Conservation (phyloP, 1,284 basidiomycete species). For the Ustilago shanxiensis region DNA sequence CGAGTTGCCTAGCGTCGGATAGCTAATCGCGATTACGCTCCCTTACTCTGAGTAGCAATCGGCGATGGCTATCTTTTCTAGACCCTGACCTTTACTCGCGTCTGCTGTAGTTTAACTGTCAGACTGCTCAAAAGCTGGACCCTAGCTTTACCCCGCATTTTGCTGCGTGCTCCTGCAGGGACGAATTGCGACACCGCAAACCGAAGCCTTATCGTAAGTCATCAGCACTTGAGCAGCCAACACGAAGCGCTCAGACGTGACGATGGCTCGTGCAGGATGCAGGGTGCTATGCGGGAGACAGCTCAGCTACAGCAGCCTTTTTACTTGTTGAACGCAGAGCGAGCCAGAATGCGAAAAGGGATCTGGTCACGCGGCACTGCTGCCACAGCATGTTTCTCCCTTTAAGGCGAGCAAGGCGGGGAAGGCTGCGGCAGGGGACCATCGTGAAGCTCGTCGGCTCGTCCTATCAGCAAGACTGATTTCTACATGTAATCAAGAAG, state of each 20-base stretch:
- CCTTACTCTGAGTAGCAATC: neutral
- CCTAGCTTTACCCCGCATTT: constrained; percentile 37
- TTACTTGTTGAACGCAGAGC: neutral
- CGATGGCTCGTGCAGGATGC: constrained; percentile 32
- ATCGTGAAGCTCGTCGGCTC: neutral
- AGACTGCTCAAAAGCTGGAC: constrained; percentile 8
- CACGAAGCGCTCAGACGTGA: neutral
- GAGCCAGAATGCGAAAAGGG: neutral
- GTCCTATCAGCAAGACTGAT: too few relatives aligned
- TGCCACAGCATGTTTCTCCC: neutral
- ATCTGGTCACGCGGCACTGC: constrained; percentile 16
- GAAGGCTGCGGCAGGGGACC: neutral
- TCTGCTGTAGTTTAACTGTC: neutral
- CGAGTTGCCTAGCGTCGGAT: neutral
- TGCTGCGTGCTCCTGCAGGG: constrained; percentile 35
- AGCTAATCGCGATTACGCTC: neutral
- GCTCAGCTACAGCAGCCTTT: neutral
- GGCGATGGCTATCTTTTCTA: neutral
- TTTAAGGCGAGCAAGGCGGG: too few relatives aligned
- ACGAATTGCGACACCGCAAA: neutral
- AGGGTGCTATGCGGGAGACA: constrained; percentile 7
- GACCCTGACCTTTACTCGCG: constrained; percentile 5
- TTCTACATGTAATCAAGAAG: neutral
- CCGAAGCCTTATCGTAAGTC: constrained; percentile 8
- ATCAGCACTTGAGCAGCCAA: constrained; percentile 4